A percentile compares a stretch with the other conserved stretches of the same genome.
Evolutionary conservation across 2,329 filamentous ascomycete species (phyloP).

Genomic region (Clonostachys byssicola): DNA sequence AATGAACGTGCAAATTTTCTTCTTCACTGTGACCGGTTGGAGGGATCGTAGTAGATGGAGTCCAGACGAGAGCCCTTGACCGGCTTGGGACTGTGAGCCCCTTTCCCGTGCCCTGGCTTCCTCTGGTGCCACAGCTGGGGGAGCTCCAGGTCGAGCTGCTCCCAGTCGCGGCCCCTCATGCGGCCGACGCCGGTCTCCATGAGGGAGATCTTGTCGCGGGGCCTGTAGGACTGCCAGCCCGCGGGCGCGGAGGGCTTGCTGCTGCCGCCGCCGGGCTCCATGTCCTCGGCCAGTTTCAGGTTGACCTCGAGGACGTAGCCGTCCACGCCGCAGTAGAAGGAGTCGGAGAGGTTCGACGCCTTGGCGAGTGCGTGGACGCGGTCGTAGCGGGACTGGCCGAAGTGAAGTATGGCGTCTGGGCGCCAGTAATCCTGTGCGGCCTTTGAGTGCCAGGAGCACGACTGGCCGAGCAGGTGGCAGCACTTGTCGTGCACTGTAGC

Average conservation of each 20-base stretch:
- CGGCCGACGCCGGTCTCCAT: conserved; percentile 22
- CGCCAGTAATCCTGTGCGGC: conserved; percentile 37
- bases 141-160: neutral
- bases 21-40: neutral
- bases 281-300: conserved; percentile 17
- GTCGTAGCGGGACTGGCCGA: conserved; percentile 25
- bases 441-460: conserved; percentile 43
- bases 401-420: conserved; percentile 42
- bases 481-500: conserved; percentile 17
- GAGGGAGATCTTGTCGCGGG: conserved; percentile 13
- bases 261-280: neutral
- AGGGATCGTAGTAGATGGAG: neutral
- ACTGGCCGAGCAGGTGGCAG: conserved; percentile 17
- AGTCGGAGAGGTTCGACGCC: conserved; percentile 37
- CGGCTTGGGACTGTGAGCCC: no score
- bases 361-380: conserved; percentile 42
- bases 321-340: conserved; percentile 44
- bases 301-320: conserved; percentile 40
- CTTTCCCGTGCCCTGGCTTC: neutral
- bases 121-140: neutral
- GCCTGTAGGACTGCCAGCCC: conserved; percentile 13
- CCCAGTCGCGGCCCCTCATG: conserved; percentile 1
- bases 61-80: neutral
- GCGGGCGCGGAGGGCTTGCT: conserved; percentile 8
- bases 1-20: no score